These are phyloP conservation scores for Areca catechu DNA, from an alignment of 176 grass and related monocot species.

Conservation along the genomic window DNA sequence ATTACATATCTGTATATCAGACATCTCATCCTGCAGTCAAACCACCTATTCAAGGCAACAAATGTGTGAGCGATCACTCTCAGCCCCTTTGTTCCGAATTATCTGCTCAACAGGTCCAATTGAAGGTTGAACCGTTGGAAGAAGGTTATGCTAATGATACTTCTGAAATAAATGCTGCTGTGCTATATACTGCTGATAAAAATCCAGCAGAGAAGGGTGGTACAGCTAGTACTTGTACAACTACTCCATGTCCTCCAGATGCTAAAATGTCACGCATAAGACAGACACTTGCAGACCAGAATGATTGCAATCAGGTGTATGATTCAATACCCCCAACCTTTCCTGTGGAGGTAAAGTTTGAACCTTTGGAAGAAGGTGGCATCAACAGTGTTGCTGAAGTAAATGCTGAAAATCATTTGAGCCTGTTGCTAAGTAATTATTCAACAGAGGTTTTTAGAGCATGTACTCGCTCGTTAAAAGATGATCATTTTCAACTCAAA, in stretches of 20 bases:
- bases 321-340: not conserved
- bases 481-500: too few relatives aligned
- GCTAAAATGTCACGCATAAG: conserved; percentile 3
- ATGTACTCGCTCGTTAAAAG: too few relatives aligned
- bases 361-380: conserved; percentile 24
- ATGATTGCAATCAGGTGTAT: conserved; percentile 13
- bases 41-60: too few relatives aligned
- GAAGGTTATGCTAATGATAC: conserved; percentile 1
- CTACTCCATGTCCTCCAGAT: conserved; percentile 1
- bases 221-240: conserved; percentile 4
- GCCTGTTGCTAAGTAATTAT: too few relatives aligned
- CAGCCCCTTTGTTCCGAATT: not conserved
- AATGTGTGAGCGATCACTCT: not conserved
- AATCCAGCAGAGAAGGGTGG: not conserved
- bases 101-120: not conserved
- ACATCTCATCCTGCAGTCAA: too few relatives aligned
- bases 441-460: too few relatives aligned
- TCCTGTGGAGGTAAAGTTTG: conserved; percentile 34
- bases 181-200: not conserved
- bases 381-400: conserved; percentile 12
- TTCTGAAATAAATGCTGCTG: conserved; percentile 5
- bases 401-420: conserved; percentile 11
- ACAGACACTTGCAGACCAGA: not conserved
- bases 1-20: too few relatives aligned
- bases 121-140: conserved; percentile 7